Evolutionary conservation across 495 filamentous ascomycete genomes (phyloP), one percentile per base, ranked within the genome.

Genomic region (Extremus antarcticus): DNA sequence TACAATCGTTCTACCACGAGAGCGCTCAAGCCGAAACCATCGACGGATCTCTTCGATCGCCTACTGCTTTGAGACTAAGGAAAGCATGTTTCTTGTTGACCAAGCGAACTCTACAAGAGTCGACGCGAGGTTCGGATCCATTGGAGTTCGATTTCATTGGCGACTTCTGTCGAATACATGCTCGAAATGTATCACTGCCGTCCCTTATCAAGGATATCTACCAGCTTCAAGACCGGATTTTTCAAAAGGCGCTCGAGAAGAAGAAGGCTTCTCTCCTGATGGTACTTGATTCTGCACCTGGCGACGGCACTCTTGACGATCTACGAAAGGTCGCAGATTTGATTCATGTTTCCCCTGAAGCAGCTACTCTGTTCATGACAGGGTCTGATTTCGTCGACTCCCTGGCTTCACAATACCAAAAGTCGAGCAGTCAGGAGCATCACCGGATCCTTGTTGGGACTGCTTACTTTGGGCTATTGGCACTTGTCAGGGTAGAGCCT

Each of bases 351-450:
- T 84, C 76, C 3, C 73, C 77, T 0, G 69, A 76, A 3, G 67
- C 72, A 24, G 77, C 76, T 15, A 64, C 65, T n/a, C 81, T 83
- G 61, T 81, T 94, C 47, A 76, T 94, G 66, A 82, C 82, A 0
- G 90, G 90, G 17, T 87, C 86, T 47, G 90, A 95, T 66, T 90
- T 90, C 61, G 64, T 94, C 13, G 90, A 95, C 63, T 81, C 83
- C 2, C 71, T 94, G 15, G 71, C 76, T 29, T 77, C 73, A 57
- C 78, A 78, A 49, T 94, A 86, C 67, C 78, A 73, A 43, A 70
- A 80, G 48, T 76, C 74, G 58, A 7, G 15, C 21, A 29, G 3
- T 19, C 2, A 24, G 22, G 49, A 56, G 19, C 15, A 48, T 17
- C 25, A 35, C 13, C 56, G 55, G 29, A 20, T 47, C 1, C 4